Base-by-base conservation (phyloP, 345 rosid genomes). In the Eucalyptus sp. region DNA sequence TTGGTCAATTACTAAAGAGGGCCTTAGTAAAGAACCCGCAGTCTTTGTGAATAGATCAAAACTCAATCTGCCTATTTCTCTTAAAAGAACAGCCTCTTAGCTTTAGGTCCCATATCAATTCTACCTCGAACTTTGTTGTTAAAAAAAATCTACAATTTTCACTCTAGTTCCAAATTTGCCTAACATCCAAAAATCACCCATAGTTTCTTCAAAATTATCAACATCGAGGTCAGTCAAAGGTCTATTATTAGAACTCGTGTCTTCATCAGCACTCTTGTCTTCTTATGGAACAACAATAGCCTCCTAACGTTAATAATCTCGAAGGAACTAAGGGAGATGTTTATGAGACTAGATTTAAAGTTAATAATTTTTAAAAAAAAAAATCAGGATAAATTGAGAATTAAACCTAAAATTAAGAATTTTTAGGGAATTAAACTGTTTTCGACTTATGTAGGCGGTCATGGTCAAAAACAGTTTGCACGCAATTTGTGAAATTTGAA, bases 211-310 rank as follows among this genome's bases (percentile, higher is more conserved):
- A 62, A 15, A 64, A 64, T 64, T 64, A 64, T 64, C 2, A 16
- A 7, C 10, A 14, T 15, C 10, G 0, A n/a, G 20, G 16, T 5
- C 0, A n/a, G 1, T 64, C 16, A n/a, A n/a, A 31, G 3, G 37
- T 64, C 37, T 64, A 7, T 15, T 4, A 15, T 7, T 15, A 7
- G 37, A 64, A 64, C 37, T 8, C 1, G 0, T 0, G 16, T 27
- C 16, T 62, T 27, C 5, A 29, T 62, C 15, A 13, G 29, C 31
- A 62, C 31, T 13, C 68, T 6, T 0, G n/a, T 4, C 0, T 62
- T 29, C 16, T 27, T 27, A 27, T 62, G 31, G 31, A 62, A 62
- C 16, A 27, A 62, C 33, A 2, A 6, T 13, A 3, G 15, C 10
- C 6, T 64, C 41, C 10, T 64, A 16, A n/a, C 0, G 2, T 64